Base-by-base conservation (phyloP, 371 early-diverging fungal species). In the Neoconidiobolus thromboides region DNA sequence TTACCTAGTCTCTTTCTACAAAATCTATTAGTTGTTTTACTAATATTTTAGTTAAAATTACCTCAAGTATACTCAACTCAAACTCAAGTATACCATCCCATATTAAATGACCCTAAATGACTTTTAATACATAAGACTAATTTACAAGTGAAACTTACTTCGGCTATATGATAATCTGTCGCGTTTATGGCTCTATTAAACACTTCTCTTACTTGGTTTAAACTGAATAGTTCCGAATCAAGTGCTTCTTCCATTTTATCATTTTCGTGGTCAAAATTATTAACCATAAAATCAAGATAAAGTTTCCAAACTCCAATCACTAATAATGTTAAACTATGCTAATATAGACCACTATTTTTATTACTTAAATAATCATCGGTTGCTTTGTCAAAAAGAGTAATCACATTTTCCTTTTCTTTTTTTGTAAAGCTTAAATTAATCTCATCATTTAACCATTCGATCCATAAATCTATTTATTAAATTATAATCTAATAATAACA, bases 391-490 rank as follows among this genome's bases (percentile, higher is more conserved):
- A 51, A 51, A 38, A 51, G 52, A 38, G 52, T 38, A 10, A 51
- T 36, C 26, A n/a, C n/a, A 9, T 36, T 10, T 51, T 51, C 37
- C 26, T 36, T 7, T 36, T 51, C 52, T 10, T 51, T 38, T 38
- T 7, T 5, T 9, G 26, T 51, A 3, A 38, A 10, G 14, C 26
- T 38, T 38, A 51, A n/a, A 9, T 10, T 5, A 7, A 51, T 51
- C n/a, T 51, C 52, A 36, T 51, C 52, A 7, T 51, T 51, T 51
- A 51, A 38, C 52, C 52, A 51, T 5, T 51, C 52, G 26, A 51
- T 26, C 52, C 52, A 51, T 9, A 51, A 6, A 38, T 14, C 52
- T 51, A 51, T 14, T 46, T 38, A 51, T 7, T 9, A 26, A 14
- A 51, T 14, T n/a, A 26, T 51, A 51, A 38, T 38, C n/a, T 10